Base-by-base conservation (phyloP, 2,329 filamentous ascomycete species). In the Pleurostoma richardsiae region DNA sequence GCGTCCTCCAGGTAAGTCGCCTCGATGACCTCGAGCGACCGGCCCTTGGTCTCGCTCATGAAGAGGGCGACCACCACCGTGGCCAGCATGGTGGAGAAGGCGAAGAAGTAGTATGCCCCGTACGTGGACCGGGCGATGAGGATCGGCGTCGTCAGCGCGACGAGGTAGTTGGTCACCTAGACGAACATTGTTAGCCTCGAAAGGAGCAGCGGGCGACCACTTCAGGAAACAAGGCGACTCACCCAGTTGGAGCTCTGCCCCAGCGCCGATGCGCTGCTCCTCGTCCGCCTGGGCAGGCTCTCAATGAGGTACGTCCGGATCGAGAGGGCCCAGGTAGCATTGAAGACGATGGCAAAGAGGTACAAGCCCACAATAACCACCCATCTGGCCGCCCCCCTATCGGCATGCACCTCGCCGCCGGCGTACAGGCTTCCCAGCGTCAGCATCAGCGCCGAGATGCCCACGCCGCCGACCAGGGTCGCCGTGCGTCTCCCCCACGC, bases 291-390 rank as follows among this genome's bases (percentile, higher is more conserved):
- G 0, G 79, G 78, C 54, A 81, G 73, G 40, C 79, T 81, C 56
- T 83, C 80, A 0, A 75, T 69, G 0, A 73, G 64, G 52, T 77
- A 82, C 0, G 80, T 73, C 39, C 74, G 71, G 41, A 79, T 66
- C 0, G 68, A 66, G 4, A 83, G 71, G 0, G 69, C 78, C 76
- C 79, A 82, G 0, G 75, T 72, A 2, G 59, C 59, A 19, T 61
- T 69, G 46, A 67, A 79, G 0, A 69, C 58, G 4, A 73, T 63
- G 1, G 72, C 68, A 45, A 77, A 77, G 1, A 76, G 36, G 48
- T 75, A 79, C 39, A 79, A 74, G 27, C 60, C 65, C 1, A 76
- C 68, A 4, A 79, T 70, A 2, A 78, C 73, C 0, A 76, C 65
- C 74, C 75, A 79, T 44, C 72, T 62, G 0, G 63, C 74, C 0